Base-by-base conservation (phyloP, 768 basidiomycete genomes). In the Chalciporus sphaerocephalus region DNA sequence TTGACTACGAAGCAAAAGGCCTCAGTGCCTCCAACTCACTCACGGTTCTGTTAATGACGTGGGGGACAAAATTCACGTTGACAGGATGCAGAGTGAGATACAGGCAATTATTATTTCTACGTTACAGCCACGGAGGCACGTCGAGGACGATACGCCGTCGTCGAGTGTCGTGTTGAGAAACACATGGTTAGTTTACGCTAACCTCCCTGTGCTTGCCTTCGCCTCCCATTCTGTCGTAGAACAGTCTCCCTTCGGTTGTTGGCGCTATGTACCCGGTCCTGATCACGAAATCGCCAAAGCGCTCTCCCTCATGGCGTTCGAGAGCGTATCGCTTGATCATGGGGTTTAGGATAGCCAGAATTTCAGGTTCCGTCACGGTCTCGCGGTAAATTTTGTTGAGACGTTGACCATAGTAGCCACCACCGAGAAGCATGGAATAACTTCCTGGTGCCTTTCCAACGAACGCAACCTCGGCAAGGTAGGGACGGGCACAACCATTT, bases 341-440 rank as follows among this genome's bases (percentile, higher is more conserved):
- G 0, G 93, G 94, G 46, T 64, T 57, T 18, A 99, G 79, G 52
- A 94, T 94, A 5, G 83, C 83, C 42, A 99, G 70, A 44, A 96
- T 96, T 65, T 96, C 92, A 7, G 83, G 87, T 65, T 95, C 93
- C 3, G 87, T 85, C 30, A 94, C 91, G 6, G 81, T 78, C 73
- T 92, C 90, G 68, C 91, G 76, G 69, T 92, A 97, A 43, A 96
- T 94, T 70, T 97, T 98, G 74, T 95, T 95, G 56, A 99, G 72
- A 27, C 95, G 79, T 65, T 97, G 87, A 28, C 95, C 96, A 54
- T 92, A 76, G 71, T 92, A 96, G 1, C 93, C 93, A 44, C 95
- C 95, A 32, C 96, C 95, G 25, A 99, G 83, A 24, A 98, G 79
- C 93, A 98, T 96, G 36, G 84, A 61, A 64, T 99, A 99, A 24